Evolutionary conservation across 2,329 filamentous ascomycete species (phyloP).

Genomic region (Cladosporium phlei): DNA sequence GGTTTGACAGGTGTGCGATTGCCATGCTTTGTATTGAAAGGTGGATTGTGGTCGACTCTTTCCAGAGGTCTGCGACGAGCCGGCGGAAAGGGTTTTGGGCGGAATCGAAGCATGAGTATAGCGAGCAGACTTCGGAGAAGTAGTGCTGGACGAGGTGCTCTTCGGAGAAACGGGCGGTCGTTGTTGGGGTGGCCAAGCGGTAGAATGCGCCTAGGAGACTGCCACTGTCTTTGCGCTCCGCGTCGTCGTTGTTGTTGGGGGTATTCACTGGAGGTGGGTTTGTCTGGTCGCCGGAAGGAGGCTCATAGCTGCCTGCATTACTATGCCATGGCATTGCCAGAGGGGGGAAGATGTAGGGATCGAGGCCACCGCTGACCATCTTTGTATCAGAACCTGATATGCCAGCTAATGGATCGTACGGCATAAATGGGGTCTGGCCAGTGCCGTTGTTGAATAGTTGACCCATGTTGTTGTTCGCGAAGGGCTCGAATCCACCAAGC

Average conservation of each 20-base stretch:
- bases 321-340: conserved; percentile 1
- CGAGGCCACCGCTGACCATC: background rate
- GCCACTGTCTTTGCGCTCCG: background rate
- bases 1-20: conserved; percentile 55
- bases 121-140: conserved; percentile 57
- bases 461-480: conserved; percentile 1
- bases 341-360: background rate
- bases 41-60: conserved; percentile 55
- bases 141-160: conserved; percentile 56
- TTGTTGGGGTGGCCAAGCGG: conserved; percentile 20
- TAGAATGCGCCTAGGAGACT: conserved; percentile 23
- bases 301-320: background rate
- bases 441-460: conserved; percentile 3
- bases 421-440: background rate
- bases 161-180: conserved; percentile 30
- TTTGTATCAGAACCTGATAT: background rate
- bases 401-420: background rate
- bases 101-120: conserved; percentile 63
- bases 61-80: conserved; percentile 54
- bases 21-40: conserved; percentile 62
- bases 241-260: background rate
- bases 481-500: background rate
- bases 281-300: background rate
- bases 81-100: conserved; percentile 57
- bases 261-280: background rate